Evolutionary conservation across 2,329 filamentous ascomycete species (phyloP).

Genomic region (Penicillium sp.): DNA sequence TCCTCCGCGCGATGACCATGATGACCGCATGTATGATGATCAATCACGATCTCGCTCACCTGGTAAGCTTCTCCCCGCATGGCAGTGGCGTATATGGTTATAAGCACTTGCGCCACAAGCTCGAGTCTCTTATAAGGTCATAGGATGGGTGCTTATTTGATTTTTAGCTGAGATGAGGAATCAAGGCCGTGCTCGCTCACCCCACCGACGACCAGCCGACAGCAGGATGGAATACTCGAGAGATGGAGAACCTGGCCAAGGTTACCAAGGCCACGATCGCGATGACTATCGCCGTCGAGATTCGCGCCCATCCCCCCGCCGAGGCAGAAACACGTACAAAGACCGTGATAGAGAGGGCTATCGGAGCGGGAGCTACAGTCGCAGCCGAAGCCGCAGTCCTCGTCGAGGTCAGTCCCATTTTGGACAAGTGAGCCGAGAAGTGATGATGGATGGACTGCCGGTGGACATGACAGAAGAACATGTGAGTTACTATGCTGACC

Average conservation of each 20-base stretch:
- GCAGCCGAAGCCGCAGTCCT: slow-evolving; percentile 38
- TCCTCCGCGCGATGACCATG: slow-evolving; percentile 37
- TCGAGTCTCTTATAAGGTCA: slow-evolving; percentile 11
- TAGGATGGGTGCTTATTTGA: slow-evolving; percentile 41
- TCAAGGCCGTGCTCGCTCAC: slow-evolving; percentile 41
- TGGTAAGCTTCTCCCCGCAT: slow-evolving; percentile 47
- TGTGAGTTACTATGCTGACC: slow-evolving; percentile 39
- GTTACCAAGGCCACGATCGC: slow-evolving; percentile 35
- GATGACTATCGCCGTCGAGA: slow-evolving; percentile 36
- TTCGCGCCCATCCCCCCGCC: slow-evolving; percentile 38
- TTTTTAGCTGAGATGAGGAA: slow-evolving; percentile 10
- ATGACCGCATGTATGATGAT: slow-evolving; percentile 50
- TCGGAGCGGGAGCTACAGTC: slow-evolving; percentile 38
- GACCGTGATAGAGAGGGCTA: slow-evolving; percentile 51
- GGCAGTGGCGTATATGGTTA: slow-evolving; percentile 32
- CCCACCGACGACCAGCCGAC: slow-evolving; percentile 39
- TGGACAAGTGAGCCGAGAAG: slow-evolving; percentile 48
- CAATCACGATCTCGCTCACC: slow-evolving; percentile 44
- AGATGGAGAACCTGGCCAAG: slow-evolving; percentile 32
- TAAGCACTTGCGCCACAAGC: slow-evolving; percentile 20
- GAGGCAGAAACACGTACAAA: slow-evolving; percentile 39
- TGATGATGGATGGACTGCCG: slow-evolving; percentile 52
- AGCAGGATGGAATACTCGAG: slow-evolving; percentile 38
- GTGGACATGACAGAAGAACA: slow-evolving; percentile 52
- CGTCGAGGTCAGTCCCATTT: slow-evolving; percentile 40